Conservation (phyloP, 1,139 yeast genomes). For the Scheffersomyces insectosa region DNA sequence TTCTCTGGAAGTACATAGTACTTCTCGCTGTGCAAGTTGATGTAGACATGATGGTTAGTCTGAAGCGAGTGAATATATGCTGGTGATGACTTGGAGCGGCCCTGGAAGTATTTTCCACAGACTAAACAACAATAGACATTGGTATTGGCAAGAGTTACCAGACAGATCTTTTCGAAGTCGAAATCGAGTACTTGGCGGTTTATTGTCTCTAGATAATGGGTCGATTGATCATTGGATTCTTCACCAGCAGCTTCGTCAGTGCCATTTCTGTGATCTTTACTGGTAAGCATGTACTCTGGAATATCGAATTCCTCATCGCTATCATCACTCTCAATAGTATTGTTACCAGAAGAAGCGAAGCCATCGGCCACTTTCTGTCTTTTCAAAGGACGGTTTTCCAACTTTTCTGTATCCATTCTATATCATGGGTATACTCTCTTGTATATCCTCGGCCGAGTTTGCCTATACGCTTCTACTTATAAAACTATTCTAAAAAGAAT, state of each 20-base stretch:
- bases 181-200: conserved; percentile 61
- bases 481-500: too few relatives aligned
- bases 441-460: too few relatives aligned
- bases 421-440: too few relatives aligned
- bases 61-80: conserved; percentile 70
- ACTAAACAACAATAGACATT: conserved; percentile 72
- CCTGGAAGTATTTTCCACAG: conserved; percentile 76
- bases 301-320: conserved; percentile 1
- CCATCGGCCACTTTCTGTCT: conserved; percentile 1
- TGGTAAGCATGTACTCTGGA: conserved; percentile 4
- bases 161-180: conserved; percentile 69
- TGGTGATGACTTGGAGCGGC: conserved; percentile 61
- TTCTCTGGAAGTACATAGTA: conserved; percentile 66
- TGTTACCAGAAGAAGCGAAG: background rate
- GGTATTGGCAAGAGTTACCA: conserved; percentile 57
- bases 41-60: conserved; percentile 61
- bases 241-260: background rate
- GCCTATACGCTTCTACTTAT: too few relatives aligned
- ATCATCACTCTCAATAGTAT: background rate
- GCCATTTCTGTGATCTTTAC: background rate
- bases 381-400: background rate
- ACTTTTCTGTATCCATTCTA: too few relatives aligned
- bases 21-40: conserved; percentile 51
- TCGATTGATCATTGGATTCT: background rate
- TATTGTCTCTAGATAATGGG: conserved; percentile 52